A percentile compares a stretch with the other conserved stretches of the same genome.
phyloP scores from a whole-genome alignment of 257 asterid species.

The Rubia yunnanensis region DNA sequence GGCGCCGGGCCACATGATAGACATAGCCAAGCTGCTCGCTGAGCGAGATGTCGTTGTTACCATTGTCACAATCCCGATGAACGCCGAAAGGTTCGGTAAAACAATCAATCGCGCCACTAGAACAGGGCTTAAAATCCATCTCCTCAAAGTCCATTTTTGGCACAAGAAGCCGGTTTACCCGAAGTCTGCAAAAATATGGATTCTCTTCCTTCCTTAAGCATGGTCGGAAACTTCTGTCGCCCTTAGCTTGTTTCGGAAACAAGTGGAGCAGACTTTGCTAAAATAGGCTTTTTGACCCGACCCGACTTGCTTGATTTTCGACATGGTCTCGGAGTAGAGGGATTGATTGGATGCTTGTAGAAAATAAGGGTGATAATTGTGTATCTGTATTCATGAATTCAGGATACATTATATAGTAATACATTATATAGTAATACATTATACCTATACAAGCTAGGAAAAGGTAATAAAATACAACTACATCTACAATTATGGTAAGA shows the following conservation, averaged over 20 bases:
- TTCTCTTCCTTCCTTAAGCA: conserved; percentile 29
- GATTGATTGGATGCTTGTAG: too few relatives aligned
- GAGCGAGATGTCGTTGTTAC: conserved; percentile 21
- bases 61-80: conserved; percentile 34
- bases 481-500: too few relatives aligned
- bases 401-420: too few relatives aligned
- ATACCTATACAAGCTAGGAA: too few relatives aligned
- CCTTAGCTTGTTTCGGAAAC: conserved; percentile 21
- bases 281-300: neutral
- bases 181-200: conserved; percentile 43
- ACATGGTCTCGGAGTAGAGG: too few relatives aligned
- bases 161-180: conserved; percentile 35
- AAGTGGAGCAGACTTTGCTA: conserved; percentile 18
- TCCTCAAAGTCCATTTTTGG: conserved; percentile 25
- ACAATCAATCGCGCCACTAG: conserved; percentile 23
- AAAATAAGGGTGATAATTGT: too few relatives aligned
- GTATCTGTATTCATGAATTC: too few relatives aligned
- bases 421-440: too few relatives aligned
- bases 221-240: conserved; percentile 23
- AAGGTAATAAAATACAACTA: too few relatives aligned
- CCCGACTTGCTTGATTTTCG: conserved; percentile 1
- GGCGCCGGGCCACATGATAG: conserved; percentile 53
- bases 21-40: conserved; percentile 40
- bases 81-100: conserved; percentile 25
- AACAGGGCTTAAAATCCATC: conserved; percentile 24